A percentile compares a stretch with the other conserved stretches of the same genome.
phyloP scores from a whole-genome alignment of 331 rosid species.

The Pyracantha coccinea region DNA sequence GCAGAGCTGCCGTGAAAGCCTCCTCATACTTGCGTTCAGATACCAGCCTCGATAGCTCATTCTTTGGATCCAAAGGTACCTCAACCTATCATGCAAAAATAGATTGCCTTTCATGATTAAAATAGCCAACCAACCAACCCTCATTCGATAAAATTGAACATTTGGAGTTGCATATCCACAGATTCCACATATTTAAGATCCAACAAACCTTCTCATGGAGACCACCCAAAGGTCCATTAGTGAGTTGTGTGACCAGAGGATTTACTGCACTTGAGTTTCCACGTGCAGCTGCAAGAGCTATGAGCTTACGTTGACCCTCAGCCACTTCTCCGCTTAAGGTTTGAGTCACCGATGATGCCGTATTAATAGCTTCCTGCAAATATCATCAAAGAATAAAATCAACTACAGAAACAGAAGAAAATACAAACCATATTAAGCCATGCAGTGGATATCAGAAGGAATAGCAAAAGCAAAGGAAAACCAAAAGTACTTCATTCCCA shows the following conservation, averaged over 20 bases:
- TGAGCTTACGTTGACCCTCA: constrained; percentile 81
- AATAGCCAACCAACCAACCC: background rate
- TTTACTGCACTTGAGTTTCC: constrained; percentile 55
- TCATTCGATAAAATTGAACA: background rate
- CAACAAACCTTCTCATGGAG: constrained; percentile 76
- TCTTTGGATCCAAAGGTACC: constrained; percentile 82
- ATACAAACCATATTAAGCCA: background rate
- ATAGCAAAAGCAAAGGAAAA: background rate
- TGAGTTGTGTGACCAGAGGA: constrained; percentile 64
- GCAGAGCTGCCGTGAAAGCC: constrained; percentile 85
- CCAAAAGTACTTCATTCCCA: background rate
- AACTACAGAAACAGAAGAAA: background rate
- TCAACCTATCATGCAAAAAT: constrained; percentile 52
- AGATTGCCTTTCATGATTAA: constrained; percentile 2
- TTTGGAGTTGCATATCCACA: background rate
- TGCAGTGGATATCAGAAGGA: background rate
- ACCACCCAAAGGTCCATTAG: constrained; percentile 66
- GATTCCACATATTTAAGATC: background rate
- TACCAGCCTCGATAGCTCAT: constrained; percentile 73
- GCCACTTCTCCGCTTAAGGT: constrained; percentile 76
- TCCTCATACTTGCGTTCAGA: constrained; percentile 83
- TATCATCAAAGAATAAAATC: background rate
- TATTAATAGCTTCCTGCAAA: constrained; percentile 73
- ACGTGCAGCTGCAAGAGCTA: constrained; percentile 69
- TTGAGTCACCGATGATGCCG: constrained; percentile 80